Conservation (phyloP, 371 early-diverging fungal genomes). For the Apophysomyces elegans region DNA sequence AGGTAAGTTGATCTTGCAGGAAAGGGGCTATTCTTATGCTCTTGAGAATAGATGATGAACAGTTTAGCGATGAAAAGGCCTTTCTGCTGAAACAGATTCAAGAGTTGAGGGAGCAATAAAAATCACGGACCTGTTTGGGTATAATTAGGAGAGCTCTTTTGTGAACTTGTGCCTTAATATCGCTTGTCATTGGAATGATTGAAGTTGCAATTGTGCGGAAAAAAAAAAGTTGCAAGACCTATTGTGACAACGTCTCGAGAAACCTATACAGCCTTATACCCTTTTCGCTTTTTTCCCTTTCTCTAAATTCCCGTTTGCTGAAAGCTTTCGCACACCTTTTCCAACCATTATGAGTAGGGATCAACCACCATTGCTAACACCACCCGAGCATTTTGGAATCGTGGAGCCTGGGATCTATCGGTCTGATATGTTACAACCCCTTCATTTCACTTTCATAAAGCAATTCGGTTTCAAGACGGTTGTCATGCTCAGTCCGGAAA, state of each 20-base stretch:
- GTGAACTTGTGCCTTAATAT: neutral
- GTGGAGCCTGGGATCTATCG: constrained; percentile 91
- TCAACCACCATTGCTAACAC: constrained; percentile 45
- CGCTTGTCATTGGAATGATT: neutral
- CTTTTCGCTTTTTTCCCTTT: too few species aligned
- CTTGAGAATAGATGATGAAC: constrained; percentile 81
- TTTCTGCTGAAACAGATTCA: constrained; percentile 90
- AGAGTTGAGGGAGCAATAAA: constrained; percentile 32
- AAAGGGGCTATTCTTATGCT: neutral
- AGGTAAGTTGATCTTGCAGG: constrained; percentile 50
- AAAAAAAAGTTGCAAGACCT: too few species aligned
- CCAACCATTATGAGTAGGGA: constrained; percentile 9
- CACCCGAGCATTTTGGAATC: constrained; percentile 91
- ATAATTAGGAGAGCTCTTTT: too few species aligned
- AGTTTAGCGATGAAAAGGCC: constrained; percentile 95
- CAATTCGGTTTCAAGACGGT: constrained; percentile 80
- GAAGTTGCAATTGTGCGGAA: too few species aligned
- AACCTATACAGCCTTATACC: too few species aligned
- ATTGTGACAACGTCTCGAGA: too few species aligned
- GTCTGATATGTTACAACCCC: constrained; percentile 73
- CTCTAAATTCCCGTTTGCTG: too few species aligned
- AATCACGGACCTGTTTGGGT: too few species aligned
- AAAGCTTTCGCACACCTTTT: too few species aligned
- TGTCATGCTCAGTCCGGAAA: constrained; percentile 86
- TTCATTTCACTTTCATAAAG: constrained; percentile 80